phyloP scores from a whole-genome alignment of 352 stramenopile species.

The Phytophthora cactorum region DNA sequence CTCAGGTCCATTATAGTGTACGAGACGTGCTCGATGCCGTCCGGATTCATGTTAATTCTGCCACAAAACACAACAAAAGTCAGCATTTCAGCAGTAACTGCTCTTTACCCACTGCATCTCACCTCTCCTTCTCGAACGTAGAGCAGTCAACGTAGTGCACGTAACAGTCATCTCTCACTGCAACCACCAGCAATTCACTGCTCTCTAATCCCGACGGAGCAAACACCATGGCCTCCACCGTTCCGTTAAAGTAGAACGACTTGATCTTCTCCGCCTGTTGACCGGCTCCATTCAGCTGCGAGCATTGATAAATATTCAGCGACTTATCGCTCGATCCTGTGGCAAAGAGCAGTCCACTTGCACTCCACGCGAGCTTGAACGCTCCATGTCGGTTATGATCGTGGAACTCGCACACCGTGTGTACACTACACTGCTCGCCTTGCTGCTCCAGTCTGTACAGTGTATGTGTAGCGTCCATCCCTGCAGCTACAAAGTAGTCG shows the following conservation, averaged over 20 bases:
- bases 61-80: conserved; percentile 6
- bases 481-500: conserved; percentile 65
- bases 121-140: conserved; percentile 86
- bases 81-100: not conserved
- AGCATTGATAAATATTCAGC: conserved; percentile 70
- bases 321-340: conserved; percentile 81
- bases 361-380: conserved; percentile 73
- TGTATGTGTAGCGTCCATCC: conserved; percentile 78
- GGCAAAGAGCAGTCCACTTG: conserved; percentile 60
- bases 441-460: conserved; percentile 54
- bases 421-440: conserved; percentile 46
- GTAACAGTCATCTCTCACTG: conserved; percentile 85
- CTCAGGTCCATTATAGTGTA: conserved; percentile 89
- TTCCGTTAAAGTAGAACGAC: conserved; percentile 89
- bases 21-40: conserved; percentile 87
- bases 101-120: conserved; percentile 5
- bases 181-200: conserved; percentile 61
- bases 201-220: conserved; percentile 33
- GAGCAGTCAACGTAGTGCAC: conserved; percentile 83
- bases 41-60: conserved; percentile 88
- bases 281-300: conserved; percentile 18
- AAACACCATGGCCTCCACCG: conserved; percentile 71
- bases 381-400: conserved; percentile 76
- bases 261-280: conserved; percentile 65
- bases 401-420: conserved; percentile 56